Evolutionary conservation across 306 rosid species (phyloP).

Genomic region (Biancaea sappan): DNA sequence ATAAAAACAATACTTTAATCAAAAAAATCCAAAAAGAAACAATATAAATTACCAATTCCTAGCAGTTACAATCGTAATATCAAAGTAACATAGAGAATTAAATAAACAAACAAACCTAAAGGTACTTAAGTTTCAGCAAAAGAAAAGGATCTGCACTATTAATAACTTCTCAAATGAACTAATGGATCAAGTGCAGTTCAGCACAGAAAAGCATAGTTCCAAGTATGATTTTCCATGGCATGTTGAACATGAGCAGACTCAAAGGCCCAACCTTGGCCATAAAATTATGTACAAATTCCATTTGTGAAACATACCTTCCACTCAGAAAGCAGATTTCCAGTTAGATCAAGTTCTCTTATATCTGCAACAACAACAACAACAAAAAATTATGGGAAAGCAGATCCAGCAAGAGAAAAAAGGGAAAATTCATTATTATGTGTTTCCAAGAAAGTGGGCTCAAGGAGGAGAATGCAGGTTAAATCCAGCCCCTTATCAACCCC

Average conservation of each 20-base stretch:
- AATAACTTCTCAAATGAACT: neutral
- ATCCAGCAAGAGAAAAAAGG: neutral
- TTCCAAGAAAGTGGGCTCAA: neutral
- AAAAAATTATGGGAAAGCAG: constrained; percentile 8
- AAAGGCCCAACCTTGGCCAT: constrained; percentile 23
- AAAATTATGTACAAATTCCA: constrained; percentile 25
- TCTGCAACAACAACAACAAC: constrained; percentile 52
- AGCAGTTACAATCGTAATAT: constrained; percentile 3
- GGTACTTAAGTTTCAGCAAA: neutral
- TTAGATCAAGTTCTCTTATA: constrained; percentile 81
- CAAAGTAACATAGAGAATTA: neutral
- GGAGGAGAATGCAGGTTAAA: neutral
- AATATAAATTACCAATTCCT: neutral
- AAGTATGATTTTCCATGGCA: neutral
- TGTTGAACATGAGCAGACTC: constrained; percentile 8
- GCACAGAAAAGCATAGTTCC: neutral
- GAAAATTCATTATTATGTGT: neutral
- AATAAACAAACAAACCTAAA: constrained; percentile 7
- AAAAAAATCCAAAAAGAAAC: neutral
- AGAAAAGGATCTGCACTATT: constrained; percentile 2
- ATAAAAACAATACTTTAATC: neutral
- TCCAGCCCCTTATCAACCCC: neutral
- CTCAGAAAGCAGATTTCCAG: constrained; percentile 84
- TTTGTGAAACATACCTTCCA: constrained; percentile 72
- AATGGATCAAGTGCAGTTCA: neutral